Evolutionary conservation across 441 rosid species (phyloP).

Genomic region (Theobroma grandiflorum): DNA sequence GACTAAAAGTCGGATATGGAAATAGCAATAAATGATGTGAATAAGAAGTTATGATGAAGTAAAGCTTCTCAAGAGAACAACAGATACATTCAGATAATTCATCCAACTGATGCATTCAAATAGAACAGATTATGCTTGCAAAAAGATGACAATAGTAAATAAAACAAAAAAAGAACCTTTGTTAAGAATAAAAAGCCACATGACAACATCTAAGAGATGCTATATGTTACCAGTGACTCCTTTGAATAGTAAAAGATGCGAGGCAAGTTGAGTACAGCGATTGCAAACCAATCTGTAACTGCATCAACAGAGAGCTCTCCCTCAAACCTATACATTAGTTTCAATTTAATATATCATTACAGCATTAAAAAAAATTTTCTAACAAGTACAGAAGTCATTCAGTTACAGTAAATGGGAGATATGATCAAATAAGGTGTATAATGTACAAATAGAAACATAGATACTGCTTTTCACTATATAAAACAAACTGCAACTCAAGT

Average conservation of each 20-base stretch:
- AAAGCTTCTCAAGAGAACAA: not conserved
- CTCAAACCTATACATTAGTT: conserved; percentile 65
- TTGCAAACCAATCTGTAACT: conserved; percentile 90
- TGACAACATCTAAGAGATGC: not conserved
- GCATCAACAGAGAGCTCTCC: conserved; percentile 84
- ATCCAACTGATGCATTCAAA: conserved; percentile 3
- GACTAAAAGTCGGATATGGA: not conserved
- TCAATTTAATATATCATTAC: conserved; percentile 5
- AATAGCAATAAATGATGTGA: conserved; percentile 1
- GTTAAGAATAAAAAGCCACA: conserved; percentile 16
- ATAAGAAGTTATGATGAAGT: not conserved
- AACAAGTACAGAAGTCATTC: conserved; percentile 22
- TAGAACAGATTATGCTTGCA: not conserved
- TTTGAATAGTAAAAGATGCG: conserved; percentile 86
- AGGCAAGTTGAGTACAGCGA: conserved; percentile 73
- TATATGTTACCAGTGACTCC: conserved; percentile 80
- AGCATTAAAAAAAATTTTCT: not conserved
- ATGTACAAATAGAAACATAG: not conserved
- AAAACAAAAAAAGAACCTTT: not conserved
- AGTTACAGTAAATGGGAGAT: conserved; percentile 23
- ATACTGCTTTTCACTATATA: not conserved
- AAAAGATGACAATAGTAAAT: not conserved
- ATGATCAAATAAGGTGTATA: conserved; percentile 5
- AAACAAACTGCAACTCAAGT: conserved; percentile 6
- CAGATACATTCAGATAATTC: not conserved